Conservation (phyloP, 441 rosid species). For the Jatropha multifida region DNA sequence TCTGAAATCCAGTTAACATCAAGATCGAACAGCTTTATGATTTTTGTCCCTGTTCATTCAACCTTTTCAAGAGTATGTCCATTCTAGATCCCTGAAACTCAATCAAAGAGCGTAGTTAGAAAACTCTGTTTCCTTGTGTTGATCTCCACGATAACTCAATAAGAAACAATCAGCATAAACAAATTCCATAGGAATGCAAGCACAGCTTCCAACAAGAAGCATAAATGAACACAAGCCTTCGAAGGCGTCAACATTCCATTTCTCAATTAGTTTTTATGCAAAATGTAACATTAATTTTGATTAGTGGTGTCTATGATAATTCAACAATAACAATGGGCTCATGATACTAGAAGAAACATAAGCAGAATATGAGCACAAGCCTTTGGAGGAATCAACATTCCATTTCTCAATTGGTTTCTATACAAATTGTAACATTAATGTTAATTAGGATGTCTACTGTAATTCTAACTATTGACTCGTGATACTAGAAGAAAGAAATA, state of each 20-base stretch:
- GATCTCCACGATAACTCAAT: neutral
- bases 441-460: neutral
- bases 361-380: neutral
- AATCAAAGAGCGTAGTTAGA: neutral
- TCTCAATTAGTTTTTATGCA: neutral
- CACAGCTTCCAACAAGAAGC: neutral
- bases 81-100: slow-evolving; percentile 11
- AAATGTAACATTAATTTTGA: neutral
- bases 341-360: no score
- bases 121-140: neutral
- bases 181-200: neutral
- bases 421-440: neutral
- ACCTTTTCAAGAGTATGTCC: slow-evolving; percentile 4
- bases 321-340: neutral
- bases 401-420: neutral
- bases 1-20: neutral
- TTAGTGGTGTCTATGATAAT: neutral
- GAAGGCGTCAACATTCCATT: neutral
- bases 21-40: neutral
- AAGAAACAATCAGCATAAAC: neutral
- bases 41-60: neutral
- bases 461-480: neutral
- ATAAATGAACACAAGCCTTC: neutral
- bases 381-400: neutral
- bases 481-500: neutral